A percentile compares a stretch with the other conserved stretches of the same genome.
phyloP scores from a whole-genome alignment of 176 grass and related monocot species.

The Tillandsia leiboldiana region DNA sequence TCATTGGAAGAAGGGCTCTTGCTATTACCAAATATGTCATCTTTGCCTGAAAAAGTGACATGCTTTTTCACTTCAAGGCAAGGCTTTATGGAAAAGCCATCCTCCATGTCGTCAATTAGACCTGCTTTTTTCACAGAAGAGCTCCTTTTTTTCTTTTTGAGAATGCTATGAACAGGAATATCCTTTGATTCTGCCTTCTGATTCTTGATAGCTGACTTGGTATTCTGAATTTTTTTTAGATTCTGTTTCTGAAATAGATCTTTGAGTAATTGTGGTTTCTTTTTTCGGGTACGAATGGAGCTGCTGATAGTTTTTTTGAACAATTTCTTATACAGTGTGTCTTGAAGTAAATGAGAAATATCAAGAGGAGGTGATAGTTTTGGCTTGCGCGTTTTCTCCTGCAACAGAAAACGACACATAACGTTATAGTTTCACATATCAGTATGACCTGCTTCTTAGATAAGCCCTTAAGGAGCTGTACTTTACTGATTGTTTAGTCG shows the following conservation, averaged over 20 bases:
- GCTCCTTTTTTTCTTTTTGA: constrained; percentile 42
- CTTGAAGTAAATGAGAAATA: constrained; percentile 27
- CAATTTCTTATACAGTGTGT: constrained; percentile 18
- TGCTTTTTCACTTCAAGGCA: constrained; percentile 33
- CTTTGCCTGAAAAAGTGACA: constrained; percentile 52
- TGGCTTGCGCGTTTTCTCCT: constrained; percentile 36
- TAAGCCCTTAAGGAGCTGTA: too few species aligned
- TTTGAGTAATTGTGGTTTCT: constrained; percentile 20
- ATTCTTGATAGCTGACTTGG: constrained; percentile 21
- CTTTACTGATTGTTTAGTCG: too few species aligned
- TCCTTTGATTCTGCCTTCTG: constrained; percentile 20
- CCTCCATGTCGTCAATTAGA: constrained; percentile 9
- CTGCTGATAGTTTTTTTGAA: constrained; percentile 27
- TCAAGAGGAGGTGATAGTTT: constrained; percentile 24
- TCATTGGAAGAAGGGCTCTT: constrained; percentile 9
- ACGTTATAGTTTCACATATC: background rate
- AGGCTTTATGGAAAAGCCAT: constrained; percentile 20
- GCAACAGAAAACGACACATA: constrained; percentile 8
- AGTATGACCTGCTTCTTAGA: too few species aligned
- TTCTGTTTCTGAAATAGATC: constrained; percentile 40
- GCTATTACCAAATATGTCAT: constrained; percentile 27
- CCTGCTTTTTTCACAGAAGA: constrained; percentile 22
- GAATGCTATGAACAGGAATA: constrained; percentile 40
- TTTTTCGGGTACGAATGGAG: constrained; percentile 18
- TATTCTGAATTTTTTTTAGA: constrained; percentile 27